Evolutionary conservation across 116 monocot genomes (phyloP), one percentile per base, ranked within the genome.

Genomic region (Dioscorea cayenensis): DNA sequence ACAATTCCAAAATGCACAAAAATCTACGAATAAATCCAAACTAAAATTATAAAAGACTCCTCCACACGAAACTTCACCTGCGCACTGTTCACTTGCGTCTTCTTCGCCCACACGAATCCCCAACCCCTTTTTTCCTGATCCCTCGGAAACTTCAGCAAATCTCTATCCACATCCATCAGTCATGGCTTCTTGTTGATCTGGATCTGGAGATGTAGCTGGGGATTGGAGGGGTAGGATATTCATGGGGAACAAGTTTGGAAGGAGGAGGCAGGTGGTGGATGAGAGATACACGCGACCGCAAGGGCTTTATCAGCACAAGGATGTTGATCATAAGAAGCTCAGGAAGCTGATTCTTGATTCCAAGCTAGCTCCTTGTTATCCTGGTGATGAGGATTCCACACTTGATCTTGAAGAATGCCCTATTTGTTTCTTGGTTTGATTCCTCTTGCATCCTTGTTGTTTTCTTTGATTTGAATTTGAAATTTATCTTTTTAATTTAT

Each of bases 231-330:
- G 14, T n/a, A 1, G 10, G n/a, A 18, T n/a, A 55, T 55, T 55
- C 19, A 94, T 95, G 95, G 95, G 95, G 77, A 95, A 95, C 71
- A 95, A 86, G 76, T 78, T 89, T 13, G 83, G 86, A 51, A 81
- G 79, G 76, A 80, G 73, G 76, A 80, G 81, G 59, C 82, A 79
- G 74, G 71, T 73, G 69, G 84, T 94, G 66, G 94, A 94, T 48
- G 90, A 94, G 65, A 81, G 73, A 84, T 91, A 86, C 77, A 94
- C 95, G 55, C 79, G 89, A 76, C 95, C 95, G 64, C 95, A 91
- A 80, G 84, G 95, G 6, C 63, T 91, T 66, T 92, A 95, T 67
- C 85, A 84, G 65, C 85, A 91, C 66, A 66, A 64, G 60, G 86
- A 85, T 77, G 75, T 95, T 63, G 89, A 95, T 66, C 81, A 82